Evolutionary conservation across 2,329 filamentous ascomycete genomes (phyloP), one percentile per base, ranked within the genome.

Genomic region (Talaromyces amestolkiae): DNA sequence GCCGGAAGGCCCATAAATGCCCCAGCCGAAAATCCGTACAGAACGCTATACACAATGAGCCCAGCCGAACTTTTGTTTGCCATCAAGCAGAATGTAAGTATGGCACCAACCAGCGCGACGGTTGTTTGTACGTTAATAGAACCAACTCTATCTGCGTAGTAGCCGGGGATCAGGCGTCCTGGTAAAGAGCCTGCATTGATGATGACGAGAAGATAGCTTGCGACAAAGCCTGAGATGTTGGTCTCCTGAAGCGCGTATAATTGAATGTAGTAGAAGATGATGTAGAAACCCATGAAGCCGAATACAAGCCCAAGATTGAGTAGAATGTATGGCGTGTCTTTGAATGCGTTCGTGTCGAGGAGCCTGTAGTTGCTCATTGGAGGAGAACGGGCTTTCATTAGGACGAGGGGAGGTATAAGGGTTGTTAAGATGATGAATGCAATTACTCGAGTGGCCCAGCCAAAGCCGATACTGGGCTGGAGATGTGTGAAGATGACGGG

Each of bases 371-470:
- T 66, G 10, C 65, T 61, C 11, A 69, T 70, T 6, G 77, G 73
- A 58, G 74, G 73, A 31, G 76, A 66, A 1, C 79, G 75, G 2
- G 73, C 73, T 63, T 72, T 74, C 78, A 83, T 81, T 51, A 80
- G 85, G 0, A 85, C 71, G 31, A 79, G 78, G 35, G 85, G 82
- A 67, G 89, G 78, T 37, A 83, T 74, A 66, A 85, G 80, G 65
- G 86, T 77, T 66, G 81, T 82, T 67, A 91, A 81, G 68, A 91
- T 87, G 56, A 90, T 77, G 63, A 91, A 86, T 15, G 86, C 78
- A 24, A 78, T 80, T 47, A 82, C 82, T 11, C 86, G 80, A 78
- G 88, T 86, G 0, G 84, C 77, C 87, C 85, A 89, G 49, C 77
- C 73, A 69, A 86, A 85, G 39, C 85, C 84, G 59, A 87, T 77